Conservation (phyloP, 805 yeast genomes). For the Debaryomyces castellii region DNA sequence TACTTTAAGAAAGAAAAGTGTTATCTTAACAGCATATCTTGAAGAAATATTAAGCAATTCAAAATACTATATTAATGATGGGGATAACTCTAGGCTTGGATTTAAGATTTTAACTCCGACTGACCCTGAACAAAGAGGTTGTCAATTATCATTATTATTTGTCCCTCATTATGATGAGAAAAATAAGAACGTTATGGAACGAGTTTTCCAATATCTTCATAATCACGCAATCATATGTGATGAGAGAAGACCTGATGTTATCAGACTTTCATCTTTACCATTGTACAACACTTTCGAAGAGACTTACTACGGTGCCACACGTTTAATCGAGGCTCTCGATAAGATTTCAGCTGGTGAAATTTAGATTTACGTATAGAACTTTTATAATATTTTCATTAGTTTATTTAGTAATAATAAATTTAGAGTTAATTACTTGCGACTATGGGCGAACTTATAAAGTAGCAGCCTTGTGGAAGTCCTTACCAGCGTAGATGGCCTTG, state of each 20-base stretch:
- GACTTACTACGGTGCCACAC: constrained; percentile 45
- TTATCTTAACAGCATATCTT: constrained; percentile 57
- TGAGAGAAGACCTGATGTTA: constrained; percentile 88
- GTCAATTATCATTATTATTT: constrained; percentile 79
- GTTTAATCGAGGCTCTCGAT: constrained; percentile 43
- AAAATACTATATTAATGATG: constrained; percentile 40
- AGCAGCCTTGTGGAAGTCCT: constrained; percentile 67
- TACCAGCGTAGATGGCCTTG: constrained; percentile 96
- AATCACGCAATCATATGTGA: constrained; percentile 74
- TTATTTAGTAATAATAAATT: neutral
- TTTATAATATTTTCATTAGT: neutral
- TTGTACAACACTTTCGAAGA: constrained; percentile 77
- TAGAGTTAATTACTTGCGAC: neutral
- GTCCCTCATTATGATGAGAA: constrained; percentile 34
- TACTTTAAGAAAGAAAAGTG: constrained; percentile 54
- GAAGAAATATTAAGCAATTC: constrained; percentile 47
- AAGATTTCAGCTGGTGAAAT: constrained; percentile 4
- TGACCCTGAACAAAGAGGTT: constrained; percentile 59
- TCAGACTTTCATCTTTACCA: constrained; percentile 85
- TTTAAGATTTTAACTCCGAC: constrained; percentile 77
- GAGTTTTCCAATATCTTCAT: constrained; percentile 50
- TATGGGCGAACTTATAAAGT: constrained; percentile 30
- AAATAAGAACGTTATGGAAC: constrained; percentile 58
- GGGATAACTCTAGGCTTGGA: constrained; percentile 24
- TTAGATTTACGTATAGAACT: neutral